Evolutionary conservation across 257 asterid genomes (phyloP).

Genomic region (Oldenlandia corymbosa): DNA sequence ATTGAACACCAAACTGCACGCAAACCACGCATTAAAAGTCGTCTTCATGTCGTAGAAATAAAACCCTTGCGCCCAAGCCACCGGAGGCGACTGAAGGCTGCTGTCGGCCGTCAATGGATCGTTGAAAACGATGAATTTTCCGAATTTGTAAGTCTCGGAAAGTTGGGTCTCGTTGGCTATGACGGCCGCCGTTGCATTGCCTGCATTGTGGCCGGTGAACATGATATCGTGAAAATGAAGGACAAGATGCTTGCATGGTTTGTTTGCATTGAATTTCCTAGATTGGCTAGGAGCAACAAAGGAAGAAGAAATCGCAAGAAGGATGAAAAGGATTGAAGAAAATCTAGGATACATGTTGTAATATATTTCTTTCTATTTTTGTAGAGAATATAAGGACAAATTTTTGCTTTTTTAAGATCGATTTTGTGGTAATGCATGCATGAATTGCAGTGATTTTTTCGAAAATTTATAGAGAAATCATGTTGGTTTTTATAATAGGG

Average conservation of each 20-base stretch:
- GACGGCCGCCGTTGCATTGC: conserved; percentile 48
- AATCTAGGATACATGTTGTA: no score
- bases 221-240: conserved; percentile 55
- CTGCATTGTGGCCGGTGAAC: conserved; percentile 47
- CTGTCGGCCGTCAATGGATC: conserved; percentile 49
- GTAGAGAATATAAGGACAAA: no score
- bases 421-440: no score
- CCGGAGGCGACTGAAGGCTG: conserved; percentile 36
- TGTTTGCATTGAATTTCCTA: conserved; percentile 13
- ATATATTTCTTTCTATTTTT: no score
- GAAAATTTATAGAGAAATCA: no score
- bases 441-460: no score
- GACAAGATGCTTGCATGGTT: conserved; percentile 49
- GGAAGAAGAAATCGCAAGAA: no score
- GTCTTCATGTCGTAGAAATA: conserved; percentile 51
- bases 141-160: conserved; percentile 25
- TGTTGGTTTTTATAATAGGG: no score
- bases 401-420: no score
- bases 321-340: no score
- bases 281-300: conserved; percentile 1
- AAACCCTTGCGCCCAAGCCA: conserved; percentile 56
- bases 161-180: conserved; percentile 24
- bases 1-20: conserved; percentile 49
- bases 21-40: conserved; percentile 49
- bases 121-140: conserved; percentile 46